Base-by-base conservation (phyloP, 2,329 filamentous ascomycete species). In the Beauveria medogensis region DNA sequence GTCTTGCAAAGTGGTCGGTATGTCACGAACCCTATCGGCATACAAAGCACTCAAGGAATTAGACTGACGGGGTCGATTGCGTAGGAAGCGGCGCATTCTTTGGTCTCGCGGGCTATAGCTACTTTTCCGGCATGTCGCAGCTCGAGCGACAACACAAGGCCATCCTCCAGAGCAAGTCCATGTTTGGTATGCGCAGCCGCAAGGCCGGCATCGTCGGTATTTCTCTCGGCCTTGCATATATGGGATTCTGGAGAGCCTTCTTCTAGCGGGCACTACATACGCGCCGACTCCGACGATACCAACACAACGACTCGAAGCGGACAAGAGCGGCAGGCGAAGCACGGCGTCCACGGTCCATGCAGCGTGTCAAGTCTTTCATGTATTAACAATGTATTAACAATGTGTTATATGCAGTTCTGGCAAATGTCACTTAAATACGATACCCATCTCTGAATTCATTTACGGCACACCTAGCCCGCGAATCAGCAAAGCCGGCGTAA, bases 31-130 rank as follows among this genome's bases (percentile, higher is more conserved):
- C 43, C 34, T 12, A 44, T 16, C 22, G 20, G 2, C 5, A 22
- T 2, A 22, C 3, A 6, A 12, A 51, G 1, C 5, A 6, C 20
- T 5, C 10, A 46, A 4, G 3, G 24, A 46, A 4, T 6, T 46
- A 2, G n/a, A 48, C 43, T 56, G 30, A 51, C 40, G 9, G 30
- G 3, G 3, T 12, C 37, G 8, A 8, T 30, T 34, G 10, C 24
- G 60, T 67, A 92, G 90, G 90, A 50, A 87, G 88, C 69, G 81
- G 85, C 44, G 88, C 89, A 1, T 91, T 94, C 65, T 78, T 91
- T 60, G 88, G 88, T 1, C 82, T 93, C 18, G 90, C 86, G 3
- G 85, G 80, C 1, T 94, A 92, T 74, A 92, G 86, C 72, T 92
- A 92, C 74, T 78, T 85, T 63, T 89, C 88, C 3, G 90, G 90